Evolutionary conservation across 108 stramenopile species (phyloP).

Genomic region (Nitzschia sp.): DNA sequence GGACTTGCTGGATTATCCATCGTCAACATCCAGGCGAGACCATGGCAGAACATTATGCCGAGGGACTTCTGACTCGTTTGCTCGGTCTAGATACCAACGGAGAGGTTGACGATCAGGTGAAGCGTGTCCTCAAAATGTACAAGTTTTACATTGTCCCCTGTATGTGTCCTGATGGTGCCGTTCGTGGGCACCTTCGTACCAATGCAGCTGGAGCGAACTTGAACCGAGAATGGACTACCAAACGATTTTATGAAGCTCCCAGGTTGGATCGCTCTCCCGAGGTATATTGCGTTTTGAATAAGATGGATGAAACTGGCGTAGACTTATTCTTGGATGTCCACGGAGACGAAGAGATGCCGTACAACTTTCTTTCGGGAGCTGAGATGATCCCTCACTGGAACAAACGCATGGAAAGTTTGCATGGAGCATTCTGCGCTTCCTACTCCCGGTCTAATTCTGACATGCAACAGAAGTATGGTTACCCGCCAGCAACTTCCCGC

Average conservation of each 20-base stretch:
- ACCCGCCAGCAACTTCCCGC: constrained; percentile 49
- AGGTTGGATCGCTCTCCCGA: constrained; percentile 80
- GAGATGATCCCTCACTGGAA: constrained; percentile 77
- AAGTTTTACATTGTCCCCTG: constrained; percentile 87
- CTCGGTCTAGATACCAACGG: constrained; percentile 51
- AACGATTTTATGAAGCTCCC: constrained; percentile 74
- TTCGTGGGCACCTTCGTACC: constrained; percentile 74
- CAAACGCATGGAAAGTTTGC: constrained; percentile 59
- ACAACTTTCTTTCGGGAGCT: constrained; percentile 78
- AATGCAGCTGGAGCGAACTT: constrained; percentile 83
- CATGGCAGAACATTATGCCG: constrained; percentile 74
- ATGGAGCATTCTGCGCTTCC: constrained; percentile 78
- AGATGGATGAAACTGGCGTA: constrained; percentile 80
- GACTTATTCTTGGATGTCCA: constrained; percentile 88
- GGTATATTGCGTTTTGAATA: constrained; percentile 71
- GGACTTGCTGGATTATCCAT: constrained; percentile 78
- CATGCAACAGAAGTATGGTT: constrained; percentile 76
- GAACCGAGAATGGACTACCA: constrained; percentile 87
- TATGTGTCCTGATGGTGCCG: constrained; percentile 86
- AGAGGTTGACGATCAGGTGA: constrained; percentile 45
- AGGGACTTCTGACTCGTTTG: constrained; percentile 64
- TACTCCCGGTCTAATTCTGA: constrained; percentile 72
- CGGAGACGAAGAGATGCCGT: constrained; percentile 87
- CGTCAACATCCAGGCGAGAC: constrained; percentile 85
- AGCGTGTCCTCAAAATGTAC: constrained; percentile 47